A percentile compares a stretch with the other conserved stretches of the same genome.
Evolutionary conservation across 2,329 filamentous ascomycete species (phyloP).

Genomic region (Aspergillus alliaceus): DNA sequence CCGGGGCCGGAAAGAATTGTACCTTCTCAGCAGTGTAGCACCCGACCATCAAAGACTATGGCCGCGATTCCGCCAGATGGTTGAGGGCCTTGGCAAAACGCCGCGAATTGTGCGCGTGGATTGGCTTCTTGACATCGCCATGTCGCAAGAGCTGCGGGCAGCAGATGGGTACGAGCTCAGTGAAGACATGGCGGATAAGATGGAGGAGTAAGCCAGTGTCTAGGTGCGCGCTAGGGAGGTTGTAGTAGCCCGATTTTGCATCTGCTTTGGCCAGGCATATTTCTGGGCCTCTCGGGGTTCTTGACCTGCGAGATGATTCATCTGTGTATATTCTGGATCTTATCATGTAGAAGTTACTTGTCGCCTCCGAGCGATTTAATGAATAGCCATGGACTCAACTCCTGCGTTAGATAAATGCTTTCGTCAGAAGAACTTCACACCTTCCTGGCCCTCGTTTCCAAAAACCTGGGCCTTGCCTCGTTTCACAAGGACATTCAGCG

Average conservation of each 20-base stretch:
- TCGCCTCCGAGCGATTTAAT: background rate
- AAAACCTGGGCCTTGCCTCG: slow-evolving; percentile 91
- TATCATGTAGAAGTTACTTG: background rate
- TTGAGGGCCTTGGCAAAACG: slow-evolving; percentile 72
- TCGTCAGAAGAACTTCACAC: slow-evolving; percentile 91
- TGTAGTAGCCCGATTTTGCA: no score
- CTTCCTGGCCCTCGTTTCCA: slow-evolving; percentile 80
- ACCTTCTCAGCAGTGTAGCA: slow-evolving; percentile 72
- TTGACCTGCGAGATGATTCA: background rate
- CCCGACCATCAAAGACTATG: slow-evolving; percentile 72
- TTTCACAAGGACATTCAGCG: slow-evolving; percentile 80
- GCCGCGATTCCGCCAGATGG: slow-evolving; percentile 78
- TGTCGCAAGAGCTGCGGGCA: slow-evolving; percentile 79
- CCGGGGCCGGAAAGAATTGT: slow-evolving; percentile 69
- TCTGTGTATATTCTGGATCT: slow-evolving; percentile 2
- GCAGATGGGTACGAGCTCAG: slow-evolving; percentile 58
- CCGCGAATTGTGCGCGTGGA: slow-evolving; percentile 80
- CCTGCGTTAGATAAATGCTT: background rate
- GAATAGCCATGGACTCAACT: background rate
- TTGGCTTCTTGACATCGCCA: slow-evolving; percentile 86
- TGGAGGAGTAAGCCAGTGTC: slow-evolving; percentile 10
- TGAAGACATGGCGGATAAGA: slow-evolving; percentile 31
- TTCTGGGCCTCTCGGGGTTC: background rate
- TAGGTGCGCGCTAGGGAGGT: background rate
- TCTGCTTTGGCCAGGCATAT: background rate